Conservation (phyloP, 495 filamentous ascomycete species). For the Viridothelium virens region DNA sequence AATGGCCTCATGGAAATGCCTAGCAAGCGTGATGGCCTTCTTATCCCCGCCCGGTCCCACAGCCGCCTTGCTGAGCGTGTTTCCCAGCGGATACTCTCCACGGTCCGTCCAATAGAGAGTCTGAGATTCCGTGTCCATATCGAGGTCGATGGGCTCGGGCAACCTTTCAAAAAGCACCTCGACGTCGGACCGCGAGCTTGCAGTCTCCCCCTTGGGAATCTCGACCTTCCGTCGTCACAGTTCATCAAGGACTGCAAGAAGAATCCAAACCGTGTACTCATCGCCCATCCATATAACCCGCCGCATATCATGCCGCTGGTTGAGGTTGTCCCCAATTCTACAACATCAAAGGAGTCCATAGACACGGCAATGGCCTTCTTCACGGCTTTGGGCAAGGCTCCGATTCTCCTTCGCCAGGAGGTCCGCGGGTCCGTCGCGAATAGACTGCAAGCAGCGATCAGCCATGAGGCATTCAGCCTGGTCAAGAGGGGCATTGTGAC, state of each 20-base stretch:
- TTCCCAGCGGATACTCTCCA: slow-evolving; percentile 45
- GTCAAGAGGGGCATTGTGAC: slow-evolving; percentile 11
- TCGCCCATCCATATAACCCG: slow-evolving; percentile 52
- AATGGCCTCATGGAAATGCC: slow-evolving; percentile 14
- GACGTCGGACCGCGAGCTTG: slow-evolving; percentile 37
- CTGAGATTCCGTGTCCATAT: slow-evolving; percentile 37
- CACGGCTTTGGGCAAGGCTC: slow-evolving; percentile 6
- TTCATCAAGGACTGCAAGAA: slow-evolving; percentile 22
- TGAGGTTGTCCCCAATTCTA: slow-evolving; percentile 47
- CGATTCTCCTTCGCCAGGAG: slow-evolving; percentile 11
- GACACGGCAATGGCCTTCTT: slow-evolving; percentile 44
- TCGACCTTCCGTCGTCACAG: slow-evolving; percentile 30
- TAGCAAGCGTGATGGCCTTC: slow-evolving; percentile 13
- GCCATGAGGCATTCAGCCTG: slow-evolving; percentile 6
- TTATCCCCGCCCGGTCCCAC: background rate
- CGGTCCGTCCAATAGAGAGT: slow-evolving; percentile 51
- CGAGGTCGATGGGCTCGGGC: slow-evolving; percentile 51
- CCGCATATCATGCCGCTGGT: slow-evolving; percentile 57
- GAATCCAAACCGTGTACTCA: slow-evolving; percentile 13
- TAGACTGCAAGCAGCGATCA: slow-evolving; percentile 8
- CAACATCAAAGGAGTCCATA: slow-evolving; percentile 36
- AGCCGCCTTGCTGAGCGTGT: slow-evolving; percentile 37
- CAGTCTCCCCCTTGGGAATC: slow-evolving; percentile 26
- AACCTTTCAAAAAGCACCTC: slow-evolving; percentile 37
- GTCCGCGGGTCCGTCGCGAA: slow-evolving; percentile 8